Evolutionary conservation across 1,284 basidiomycete species (phyloP).

Genomic region (Austroboletus niveus): DNA sequence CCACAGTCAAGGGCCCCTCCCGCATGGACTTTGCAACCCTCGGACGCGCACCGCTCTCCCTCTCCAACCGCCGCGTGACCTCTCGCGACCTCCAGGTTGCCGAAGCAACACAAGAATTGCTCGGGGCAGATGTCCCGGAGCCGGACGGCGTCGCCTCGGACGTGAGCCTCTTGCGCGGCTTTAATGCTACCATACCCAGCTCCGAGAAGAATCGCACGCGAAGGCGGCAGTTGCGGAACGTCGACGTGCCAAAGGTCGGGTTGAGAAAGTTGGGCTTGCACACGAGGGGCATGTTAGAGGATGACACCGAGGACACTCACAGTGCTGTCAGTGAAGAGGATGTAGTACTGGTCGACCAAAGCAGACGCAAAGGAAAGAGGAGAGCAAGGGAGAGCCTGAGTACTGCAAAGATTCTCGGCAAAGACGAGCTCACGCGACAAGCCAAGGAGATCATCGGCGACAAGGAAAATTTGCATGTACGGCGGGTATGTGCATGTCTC

Average conservation of each 20-base stretch:
- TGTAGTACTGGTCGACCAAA: constrained; percentile 53
- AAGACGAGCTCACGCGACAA: constrained; percentile 80
- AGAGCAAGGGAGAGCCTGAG: constrained; percentile 66
- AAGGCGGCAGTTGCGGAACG: constrained; percentile 75
- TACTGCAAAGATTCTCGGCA: constrained; percentile 69
- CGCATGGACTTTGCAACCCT: constrained; percentile 68
- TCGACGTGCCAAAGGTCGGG: constrained; percentile 75
- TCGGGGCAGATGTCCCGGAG: constrained; percentile 71
- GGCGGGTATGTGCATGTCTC: constrained; percentile 59
- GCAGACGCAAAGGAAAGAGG: constrained; percentile 53
- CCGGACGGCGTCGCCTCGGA: constrained; percentile 59
- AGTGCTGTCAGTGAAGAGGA: constrained; percentile 67
- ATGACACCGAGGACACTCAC: constrained; percentile 55
- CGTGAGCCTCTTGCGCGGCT: constrained; percentile 80
- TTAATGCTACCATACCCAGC: constrained; percentile 89
- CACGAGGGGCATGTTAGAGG: constrained; percentile 71
- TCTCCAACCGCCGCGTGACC: constrained; percentile 66
- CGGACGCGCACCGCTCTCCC: constrained; percentile 67
- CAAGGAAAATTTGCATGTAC: constrained; percentile 86
- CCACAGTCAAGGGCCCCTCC: constrained; percentile 34
- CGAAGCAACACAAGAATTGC: constrained; percentile 77
- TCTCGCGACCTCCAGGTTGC: constrained; percentile 82
- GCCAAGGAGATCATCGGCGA: constrained; percentile 82
- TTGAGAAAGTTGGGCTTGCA: constrained; percentile 76
- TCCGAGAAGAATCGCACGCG: constrained; percentile 75